These are phyloP conservation scores for Hyphodiscus hymeniophilus DNA, from an alignment of 495 filamentous ascomycete species.

Conservation along the genomic window DNA sequence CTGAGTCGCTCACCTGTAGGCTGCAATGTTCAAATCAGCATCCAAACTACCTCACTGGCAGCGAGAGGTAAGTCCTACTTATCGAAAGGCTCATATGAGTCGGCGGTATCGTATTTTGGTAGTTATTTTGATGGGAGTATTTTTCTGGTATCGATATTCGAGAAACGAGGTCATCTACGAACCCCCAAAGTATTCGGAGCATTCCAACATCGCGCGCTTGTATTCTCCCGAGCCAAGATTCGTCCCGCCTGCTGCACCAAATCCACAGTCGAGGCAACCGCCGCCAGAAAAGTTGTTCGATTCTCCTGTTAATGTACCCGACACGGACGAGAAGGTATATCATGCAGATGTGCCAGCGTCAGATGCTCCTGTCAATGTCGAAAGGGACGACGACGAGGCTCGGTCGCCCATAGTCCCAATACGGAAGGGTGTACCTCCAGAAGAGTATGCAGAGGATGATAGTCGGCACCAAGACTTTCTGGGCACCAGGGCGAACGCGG, in stretches of 20 bases:
- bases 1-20: no score
- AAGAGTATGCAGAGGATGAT: not conserved
- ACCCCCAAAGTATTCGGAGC: not conserved
- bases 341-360: no score
- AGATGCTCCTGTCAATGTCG: no score
- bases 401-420: not conserved
- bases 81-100: not conserved
- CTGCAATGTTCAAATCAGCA: no score
- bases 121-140: not conserved
- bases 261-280: no score
- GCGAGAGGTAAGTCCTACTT: not conserved
- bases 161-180: not conserved
- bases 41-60: no score
- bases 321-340: no score
- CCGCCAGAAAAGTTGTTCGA: no score
- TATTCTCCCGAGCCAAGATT: not conserved
- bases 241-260: no score
- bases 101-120: not conserved
- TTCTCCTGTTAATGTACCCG: no score
- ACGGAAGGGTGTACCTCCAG: not conserved
- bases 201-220: not conserved
- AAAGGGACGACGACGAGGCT: no score
- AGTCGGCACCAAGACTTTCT: not conserved
- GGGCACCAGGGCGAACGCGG: not conserved
- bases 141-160: not conserved